phyloP scores from a whole-genome alignment of 495 filamentous ascomycete species.

The Neurospora sp. region DNA sequence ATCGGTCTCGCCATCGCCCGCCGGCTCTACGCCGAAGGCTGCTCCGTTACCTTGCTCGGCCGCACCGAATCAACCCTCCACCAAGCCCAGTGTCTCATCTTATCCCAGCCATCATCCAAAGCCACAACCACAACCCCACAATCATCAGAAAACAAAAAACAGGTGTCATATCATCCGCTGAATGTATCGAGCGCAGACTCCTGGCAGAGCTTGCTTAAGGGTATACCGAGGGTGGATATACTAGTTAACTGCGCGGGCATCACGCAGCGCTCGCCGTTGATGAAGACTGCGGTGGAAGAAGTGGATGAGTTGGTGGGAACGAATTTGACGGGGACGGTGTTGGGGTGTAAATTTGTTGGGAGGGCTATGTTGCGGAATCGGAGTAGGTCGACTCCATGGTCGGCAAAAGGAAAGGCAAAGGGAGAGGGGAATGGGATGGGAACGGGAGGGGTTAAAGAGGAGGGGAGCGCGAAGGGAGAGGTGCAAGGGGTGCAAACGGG shows the following conservation, averaged over 20 bases:
- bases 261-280: conserved; percentile 47
- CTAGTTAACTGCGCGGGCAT: conserved; percentile 72
- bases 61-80: conserved; percentile 34
- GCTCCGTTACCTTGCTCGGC: conserved; percentile 45
- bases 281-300: conserved; percentile 27
- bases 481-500: background rate
- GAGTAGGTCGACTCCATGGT: no score
- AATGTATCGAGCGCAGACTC: background rate
- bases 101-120: background rate
- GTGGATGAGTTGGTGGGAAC: conserved; percentile 47
- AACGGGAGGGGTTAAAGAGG: background rate
- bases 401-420: no score
- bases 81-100: background rate
- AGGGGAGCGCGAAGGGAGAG: background rate
- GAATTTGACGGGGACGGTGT: conserved; percentile 65
- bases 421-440: no score
- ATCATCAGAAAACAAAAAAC: background rate
- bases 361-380: conserved; percentile 30
- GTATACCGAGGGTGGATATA: conserved; percentile 50
- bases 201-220: background rate
- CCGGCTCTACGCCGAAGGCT: conserved; percentile 55
- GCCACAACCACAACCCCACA: background rate
- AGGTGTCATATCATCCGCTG: background rate
- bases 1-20: conserved; percentile 49
- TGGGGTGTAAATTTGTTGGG: conserved; percentile 48